Evolutionary conservation across 2,329 filamentous ascomycete species (phyloP), one percentile per base, ranked within the genome.

Genomic region (Colletotrichum lupini): DNA sequence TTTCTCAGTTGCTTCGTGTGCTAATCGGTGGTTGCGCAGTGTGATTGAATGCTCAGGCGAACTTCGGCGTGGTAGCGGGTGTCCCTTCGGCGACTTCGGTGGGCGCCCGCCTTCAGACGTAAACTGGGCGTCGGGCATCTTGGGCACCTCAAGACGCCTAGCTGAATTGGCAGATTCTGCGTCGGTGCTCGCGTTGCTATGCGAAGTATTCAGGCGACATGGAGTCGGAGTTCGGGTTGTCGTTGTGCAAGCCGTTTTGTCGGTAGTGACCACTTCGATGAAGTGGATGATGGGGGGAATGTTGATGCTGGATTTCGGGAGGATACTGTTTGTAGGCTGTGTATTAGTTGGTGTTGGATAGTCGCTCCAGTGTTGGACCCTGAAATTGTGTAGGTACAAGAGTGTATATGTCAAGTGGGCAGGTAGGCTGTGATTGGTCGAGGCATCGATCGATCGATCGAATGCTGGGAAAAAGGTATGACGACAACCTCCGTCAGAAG

Each of bases 21-120:
- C 82, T 19, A 87, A 74, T 56, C 83, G 83, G 74, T 89, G 87
- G 67, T 88, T 80, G 12, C 80, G 82, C 0, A 89, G 77, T 0
- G 87, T 88, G 3, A 88, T 80, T 5, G 87, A 89, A 35, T 84
- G 83, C 55, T 82, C 82, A 14, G 86, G 84, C 4, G 83, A 83
- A 1, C 82, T 78, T 74, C 87, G 82, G 65, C 87, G 83, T 7
- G 86, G 85, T 16, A 86, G 79, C 46, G 83, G 82, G 53, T 87
- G 85, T 16, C 83, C 83, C 5, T 77, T 80, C 46, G 77, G 55
- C 69, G 79, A 75, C 61, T 76, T 60, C 64, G 67, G 73, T 19
- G 78, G 72, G 22, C 76, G 73, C 52, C 67, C 77, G 62, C 78
- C 55, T 73, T 77, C 73, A 72, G 77, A 28, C 77, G 77, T 7